phyloP scores from a whole-genome alignment of 805 yeast genomes.

The Metschnikowia continentalis region DNA sequence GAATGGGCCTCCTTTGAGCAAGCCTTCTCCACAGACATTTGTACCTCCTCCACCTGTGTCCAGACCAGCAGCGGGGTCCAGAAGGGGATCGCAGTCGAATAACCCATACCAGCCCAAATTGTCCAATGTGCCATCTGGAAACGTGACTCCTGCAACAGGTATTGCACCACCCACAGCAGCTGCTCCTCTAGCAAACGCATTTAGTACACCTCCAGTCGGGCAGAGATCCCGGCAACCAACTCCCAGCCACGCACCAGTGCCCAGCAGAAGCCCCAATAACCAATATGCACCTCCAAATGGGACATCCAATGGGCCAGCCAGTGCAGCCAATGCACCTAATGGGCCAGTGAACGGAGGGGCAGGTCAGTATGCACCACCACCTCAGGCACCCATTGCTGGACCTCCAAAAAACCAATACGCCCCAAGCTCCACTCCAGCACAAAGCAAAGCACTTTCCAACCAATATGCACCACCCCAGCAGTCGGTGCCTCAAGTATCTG shows the following conservation, averaged over 20 bases:
- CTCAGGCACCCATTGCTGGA: neutral
- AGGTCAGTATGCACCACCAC: slow-evolving; percentile 30
- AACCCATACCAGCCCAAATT: slow-evolving; percentile 1
- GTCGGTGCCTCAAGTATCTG: neutral
- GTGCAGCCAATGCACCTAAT: slow-evolving; percentile 9
- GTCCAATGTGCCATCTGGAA: neutral
- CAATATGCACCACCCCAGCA: neutral
- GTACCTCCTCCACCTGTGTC: slow-evolving; percentile 6
- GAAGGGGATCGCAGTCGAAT: slow-evolving; percentile 1
- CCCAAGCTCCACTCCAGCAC: slow-evolving; percentile 14
- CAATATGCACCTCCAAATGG: slow-evolving; percentile 2
- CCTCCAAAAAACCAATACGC: slow-evolving; percentile 30
- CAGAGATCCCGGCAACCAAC: slow-evolving; percentile 4
- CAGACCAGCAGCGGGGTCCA: slow-evolving; percentile 2
- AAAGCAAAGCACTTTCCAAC: neutral
- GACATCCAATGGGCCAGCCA: slow-evolving; percentile 10
- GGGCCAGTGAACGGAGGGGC: slow-evolving; percentile 19
- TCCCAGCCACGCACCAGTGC: slow-evolving; percentile 1
- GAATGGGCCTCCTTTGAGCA: slow-evolving; percentile 2
- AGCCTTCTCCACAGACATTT: slow-evolving; percentile 6
- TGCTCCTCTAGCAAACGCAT: neutral
- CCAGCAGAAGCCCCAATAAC: neutral
- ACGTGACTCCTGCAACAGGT: neutral
- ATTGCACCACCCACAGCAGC: neutral
- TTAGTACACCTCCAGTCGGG: neutral